A percentile compares a stretch with the other conserved stretches of the same genome.
Conservation (phyloP, 768 basidiomycete species). For the Vishniacozyma victoriae region DNA sequence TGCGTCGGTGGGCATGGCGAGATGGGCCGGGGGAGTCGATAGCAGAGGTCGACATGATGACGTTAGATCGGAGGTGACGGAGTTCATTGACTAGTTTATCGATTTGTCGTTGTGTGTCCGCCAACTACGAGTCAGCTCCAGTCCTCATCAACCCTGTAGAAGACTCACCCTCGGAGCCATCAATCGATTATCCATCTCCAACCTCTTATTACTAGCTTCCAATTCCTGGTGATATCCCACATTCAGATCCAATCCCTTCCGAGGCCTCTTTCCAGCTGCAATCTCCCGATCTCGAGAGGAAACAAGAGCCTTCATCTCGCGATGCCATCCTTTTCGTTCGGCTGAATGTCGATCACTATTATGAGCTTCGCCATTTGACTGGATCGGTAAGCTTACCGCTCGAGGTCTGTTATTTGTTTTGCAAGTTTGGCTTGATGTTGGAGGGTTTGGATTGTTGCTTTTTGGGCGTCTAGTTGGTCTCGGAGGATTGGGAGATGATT, state of each 20-base stretch:
- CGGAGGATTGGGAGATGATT: conserved; percentile 29
- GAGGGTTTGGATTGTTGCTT: conserved; percentile 32
- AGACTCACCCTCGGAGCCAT: conserved; percentile 39
- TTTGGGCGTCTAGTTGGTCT: conserved; percentile 28
- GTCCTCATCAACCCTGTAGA: not conserved
- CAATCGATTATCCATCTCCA: conserved; percentile 42
- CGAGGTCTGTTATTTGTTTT: conserved; percentile 18
- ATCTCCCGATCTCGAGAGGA: conserved; percentile 28
- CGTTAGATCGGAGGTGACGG: conserved; percentile 32
- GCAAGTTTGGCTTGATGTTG: conserved; percentile 29
- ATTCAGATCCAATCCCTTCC: conserved; percentile 31
- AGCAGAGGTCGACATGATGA: conserved; percentile 16
- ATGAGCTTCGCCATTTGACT: not conserved
- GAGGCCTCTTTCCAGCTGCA: conserved; percentile 25
- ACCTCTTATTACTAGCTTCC: conserved; percentile 39
- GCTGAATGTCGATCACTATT: conserved; percentile 28
- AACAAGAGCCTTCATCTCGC: conserved; percentile 24
- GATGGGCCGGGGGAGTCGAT: conserved; percentile 4
- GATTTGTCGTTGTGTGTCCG: conserved; percentile 40
- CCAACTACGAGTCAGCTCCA: conserved; percentile 19
- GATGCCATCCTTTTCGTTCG: conserved; percentile 34
- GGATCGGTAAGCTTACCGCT: conserved; percentile 21
- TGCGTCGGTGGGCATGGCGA: not conserved
- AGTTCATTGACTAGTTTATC: conserved; percentile 39
- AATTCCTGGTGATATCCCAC: conserved; percentile 43